A percentile compares a stretch with the other conserved stretches of the same genome.
phyloP scores from a whole-genome alignment of 129 eudicot genomes.

The Oenanthe sinensis region DNA sequence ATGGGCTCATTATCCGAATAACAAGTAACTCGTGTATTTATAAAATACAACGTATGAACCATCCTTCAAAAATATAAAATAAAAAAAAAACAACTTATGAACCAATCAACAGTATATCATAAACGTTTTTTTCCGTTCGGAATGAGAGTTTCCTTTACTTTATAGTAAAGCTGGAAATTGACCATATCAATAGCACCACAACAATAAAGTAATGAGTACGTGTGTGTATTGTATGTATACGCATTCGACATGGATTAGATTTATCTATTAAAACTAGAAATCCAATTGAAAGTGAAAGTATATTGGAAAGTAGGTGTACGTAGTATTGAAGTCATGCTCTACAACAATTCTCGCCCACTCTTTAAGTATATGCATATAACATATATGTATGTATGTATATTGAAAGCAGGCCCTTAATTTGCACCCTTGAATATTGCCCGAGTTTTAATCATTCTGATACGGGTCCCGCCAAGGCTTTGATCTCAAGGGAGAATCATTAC shows the following conservation, averaged over 20 bases:
- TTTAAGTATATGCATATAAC: not conserved
- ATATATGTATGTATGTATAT: not conserved
- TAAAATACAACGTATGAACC: not conserved
- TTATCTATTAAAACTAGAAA: not conserved
- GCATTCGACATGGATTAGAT: too few relatives aligned
- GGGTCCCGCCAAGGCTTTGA: constrained; percentile 41
- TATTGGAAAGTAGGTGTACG: not conserved
- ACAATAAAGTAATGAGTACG: not conserved
- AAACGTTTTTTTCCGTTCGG: not conserved
- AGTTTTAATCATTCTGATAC: constrained; percentile 39
- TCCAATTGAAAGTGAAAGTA: not conserved
- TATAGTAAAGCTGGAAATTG: too few relatives aligned
- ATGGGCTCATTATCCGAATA: too few relatives aligned
- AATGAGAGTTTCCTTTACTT: too few relatives aligned
- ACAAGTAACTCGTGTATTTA: not conserved
- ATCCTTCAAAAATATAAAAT: too few relatives aligned
- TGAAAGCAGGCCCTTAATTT: not conserved
- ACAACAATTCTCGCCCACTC: constrained; percentile 8
- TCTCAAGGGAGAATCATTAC: constrained; percentile 45
- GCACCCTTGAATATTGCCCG: constrained; percentile 24
- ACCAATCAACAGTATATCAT: too few relatives aligned
- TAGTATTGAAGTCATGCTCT: constrained; percentile 39
- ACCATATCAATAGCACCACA: too few relatives aligned
- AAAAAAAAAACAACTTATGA: too few relatives aligned
- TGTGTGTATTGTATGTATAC: too few relatives aligned